Base-by-base conservation (phyloP, 2,329 filamentous ascomycete species). In the Talaromyces funiculosus region DNA sequence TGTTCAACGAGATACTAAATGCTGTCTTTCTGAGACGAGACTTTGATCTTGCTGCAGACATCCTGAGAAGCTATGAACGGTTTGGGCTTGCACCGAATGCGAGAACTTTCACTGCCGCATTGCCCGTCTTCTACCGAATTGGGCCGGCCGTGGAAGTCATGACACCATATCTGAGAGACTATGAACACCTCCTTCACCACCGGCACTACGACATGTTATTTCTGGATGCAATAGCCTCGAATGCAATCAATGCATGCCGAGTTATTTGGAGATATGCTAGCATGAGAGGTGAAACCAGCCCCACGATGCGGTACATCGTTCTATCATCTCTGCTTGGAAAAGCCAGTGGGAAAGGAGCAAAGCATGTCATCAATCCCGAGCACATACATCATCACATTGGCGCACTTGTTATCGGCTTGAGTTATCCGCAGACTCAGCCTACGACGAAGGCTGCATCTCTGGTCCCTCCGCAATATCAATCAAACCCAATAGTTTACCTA, bases 241-340 rank as follows among this genome's bases (percentile, higher is more conserved):
- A 67, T 22, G 64, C 68, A 37, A 76, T 75, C 63, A 81, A 80
- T 57, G 66, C 77, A 10, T 76, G 74, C 55, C 75, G 75, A 10
- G 77, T 81, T 8, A 62, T 81, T 5, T 82, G 80, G 80, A 70
- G 71, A 62, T 79, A 80, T 67, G 76, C 78, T 5, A 81, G 79
- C 63, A 69, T 80, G 60, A 56, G 71, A 16, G 68, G 68, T 8
- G 42, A 51, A 10, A 73, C 74, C 10, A 75, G 68, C 16, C 61
- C 61, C 26, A 63, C 64, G 4, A 78, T 78, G 72, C 69, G 68
- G 54, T 61, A 69, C 24, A 59, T 65, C 7, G 69, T 79, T 5
- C 53, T 68, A 24, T 61, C 40, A 35, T 73, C 72, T 42, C 64
- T 78, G 6, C 43, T 62, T n/a, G 62, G 68, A n/a, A 70, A 72